Evolutionary conservation across 2,329 filamentous ascomycete species (phyloP).

Genomic region (Periconia macrospinosa): DNA sequence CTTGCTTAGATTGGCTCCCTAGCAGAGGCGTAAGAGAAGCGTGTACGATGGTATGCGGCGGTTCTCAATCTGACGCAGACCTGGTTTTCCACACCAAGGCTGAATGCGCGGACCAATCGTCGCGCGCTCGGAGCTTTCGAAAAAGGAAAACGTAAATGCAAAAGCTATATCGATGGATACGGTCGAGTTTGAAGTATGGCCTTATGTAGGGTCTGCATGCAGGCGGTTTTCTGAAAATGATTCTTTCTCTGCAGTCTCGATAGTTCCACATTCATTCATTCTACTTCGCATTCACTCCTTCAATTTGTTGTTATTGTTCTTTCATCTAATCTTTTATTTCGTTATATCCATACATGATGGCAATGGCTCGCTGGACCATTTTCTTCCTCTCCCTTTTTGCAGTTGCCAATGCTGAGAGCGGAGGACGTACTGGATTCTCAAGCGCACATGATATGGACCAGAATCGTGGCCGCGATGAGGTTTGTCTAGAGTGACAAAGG

Average conservation of each 20-base stretch:
- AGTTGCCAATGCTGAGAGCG: neutral
- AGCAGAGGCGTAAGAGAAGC: neutral
- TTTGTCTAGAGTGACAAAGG: neutral
- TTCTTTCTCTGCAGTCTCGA: neutral
- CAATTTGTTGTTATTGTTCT: neutral
- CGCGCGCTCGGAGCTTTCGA: neutral
- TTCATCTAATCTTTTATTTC: neutral
- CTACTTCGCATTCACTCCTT: neutral
- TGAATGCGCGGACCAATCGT: neutral
- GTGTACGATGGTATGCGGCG: neutral
- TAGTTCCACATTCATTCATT: neutral
- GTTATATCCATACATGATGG: neutral
- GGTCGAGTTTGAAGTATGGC: neutral
- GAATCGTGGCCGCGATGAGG: neutral
- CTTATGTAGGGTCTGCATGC: neutral
- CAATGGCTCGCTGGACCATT: neutral
- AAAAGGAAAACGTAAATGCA: neutral
- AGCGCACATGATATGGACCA: neutral
- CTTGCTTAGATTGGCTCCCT: neutral
- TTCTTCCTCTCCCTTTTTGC: neutral
- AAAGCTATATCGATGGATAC: neutral
- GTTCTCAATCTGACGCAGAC: neutral
- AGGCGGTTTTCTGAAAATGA: neutral
- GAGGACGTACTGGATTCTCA: neutral
- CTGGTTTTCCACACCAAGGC: neutral